A percentile compares a stretch with the other conserved stretches of the same genome.
These are phyloP conservation scores for Ceratocystis papillata DNA, from an alignment of 2,329 filamentous ascomycete genomes.

Conservation along the genomic window DNA sequence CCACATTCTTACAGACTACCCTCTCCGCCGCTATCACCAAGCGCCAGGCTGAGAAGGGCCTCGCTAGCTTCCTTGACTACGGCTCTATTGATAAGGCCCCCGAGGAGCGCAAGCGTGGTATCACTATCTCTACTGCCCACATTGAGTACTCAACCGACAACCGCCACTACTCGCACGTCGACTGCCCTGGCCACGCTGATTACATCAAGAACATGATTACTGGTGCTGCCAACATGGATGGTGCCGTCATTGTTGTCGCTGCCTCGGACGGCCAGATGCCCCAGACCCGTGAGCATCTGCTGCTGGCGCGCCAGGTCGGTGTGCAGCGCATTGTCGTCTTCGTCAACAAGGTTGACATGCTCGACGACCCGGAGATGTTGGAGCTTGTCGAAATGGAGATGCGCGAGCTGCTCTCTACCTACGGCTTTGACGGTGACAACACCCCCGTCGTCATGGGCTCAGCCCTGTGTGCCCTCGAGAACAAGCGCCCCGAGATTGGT, in stretches of 20 bases:
- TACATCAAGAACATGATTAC: slow-evolving; percentile 99
- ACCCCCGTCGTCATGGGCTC: slow-evolving; percentile 97
- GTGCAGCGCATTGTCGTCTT: slow-evolving; percentile 98
- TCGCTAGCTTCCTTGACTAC: slow-evolving; percentile 93
- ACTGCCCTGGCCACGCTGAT: slow-evolving; percentile 99
- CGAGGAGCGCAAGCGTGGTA: slow-evolving; percentile 99
- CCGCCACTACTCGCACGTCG: slow-evolving; percentile 98
- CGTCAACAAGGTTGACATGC: slow-evolving; percentile 97
- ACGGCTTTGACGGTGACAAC: slow-evolving; percentile 96
- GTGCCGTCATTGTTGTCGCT: slow-evolving; percentile 95
- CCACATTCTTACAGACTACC: slow-evolving; percentile 58
- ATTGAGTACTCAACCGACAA: slow-evolving; percentile 94
- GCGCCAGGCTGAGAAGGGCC: slow-evolving; percentile 86
- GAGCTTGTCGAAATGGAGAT: slow-evolving; percentile 99
- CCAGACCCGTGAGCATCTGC: slow-evolving; percentile 95
- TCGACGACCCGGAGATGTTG: slow-evolving; percentile 98
- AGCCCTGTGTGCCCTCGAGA: slow-evolving; percentile 85
- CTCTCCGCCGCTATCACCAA: slow-evolving; percentile 98
- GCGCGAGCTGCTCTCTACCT: slow-evolving; percentile 85
- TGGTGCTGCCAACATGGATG: slow-evolving; percentile 98
- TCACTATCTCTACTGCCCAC: slow-evolving; percentile 96
- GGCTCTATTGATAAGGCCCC: slow-evolving; percentile 97
- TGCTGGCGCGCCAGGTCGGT: slow-evolving; percentile 95
- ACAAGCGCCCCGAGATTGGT: slow-evolving; percentile 78
- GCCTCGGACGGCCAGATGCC: slow-evolving; percentile 99